Evolutionary conservation across 2,329 filamentous ascomycete species (phyloP).

Genomic region (Onygenales sp.): DNA sequence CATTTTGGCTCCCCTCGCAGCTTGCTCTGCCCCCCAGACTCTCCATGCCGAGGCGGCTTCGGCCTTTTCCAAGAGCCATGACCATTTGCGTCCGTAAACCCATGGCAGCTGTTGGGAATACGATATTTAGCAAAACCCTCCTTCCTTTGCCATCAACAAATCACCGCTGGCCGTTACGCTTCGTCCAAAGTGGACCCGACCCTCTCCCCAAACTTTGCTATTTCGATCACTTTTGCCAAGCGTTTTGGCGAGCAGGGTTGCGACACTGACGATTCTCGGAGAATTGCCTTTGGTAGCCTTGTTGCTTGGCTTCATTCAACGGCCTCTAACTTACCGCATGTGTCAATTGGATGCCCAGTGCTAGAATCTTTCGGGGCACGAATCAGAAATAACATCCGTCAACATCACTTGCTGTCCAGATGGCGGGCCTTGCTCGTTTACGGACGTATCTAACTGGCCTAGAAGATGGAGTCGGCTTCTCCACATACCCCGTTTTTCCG

Average conservation of each 20-base stretch:
- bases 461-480: background rate
- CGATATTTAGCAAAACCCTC: no score
- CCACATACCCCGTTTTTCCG: background rate
- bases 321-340: no score
- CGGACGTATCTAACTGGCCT: background rate
- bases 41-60: no score
- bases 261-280: background rate
- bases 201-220: conserved; percentile 1
- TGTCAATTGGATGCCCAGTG: no score
- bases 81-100: no score
- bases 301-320: no score
- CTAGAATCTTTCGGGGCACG: no score
- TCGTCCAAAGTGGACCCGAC: background rate
- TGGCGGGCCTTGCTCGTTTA: background rate
- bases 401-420: background rate
- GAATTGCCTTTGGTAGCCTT: background rate
- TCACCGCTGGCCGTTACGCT: background rate
- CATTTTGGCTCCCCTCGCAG: no score
- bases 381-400: background rate
- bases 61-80: no score
- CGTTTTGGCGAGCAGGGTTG: background rate
- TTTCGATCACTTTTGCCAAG: conserved; percentile 1
- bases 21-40: no score
- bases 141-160: background rate
- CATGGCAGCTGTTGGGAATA: no score